Evolutionary conservation across 305 asterid genomes (phyloP), one percentile per base, ranked within the genome.

Genomic region (Withania somnifera): DNA sequence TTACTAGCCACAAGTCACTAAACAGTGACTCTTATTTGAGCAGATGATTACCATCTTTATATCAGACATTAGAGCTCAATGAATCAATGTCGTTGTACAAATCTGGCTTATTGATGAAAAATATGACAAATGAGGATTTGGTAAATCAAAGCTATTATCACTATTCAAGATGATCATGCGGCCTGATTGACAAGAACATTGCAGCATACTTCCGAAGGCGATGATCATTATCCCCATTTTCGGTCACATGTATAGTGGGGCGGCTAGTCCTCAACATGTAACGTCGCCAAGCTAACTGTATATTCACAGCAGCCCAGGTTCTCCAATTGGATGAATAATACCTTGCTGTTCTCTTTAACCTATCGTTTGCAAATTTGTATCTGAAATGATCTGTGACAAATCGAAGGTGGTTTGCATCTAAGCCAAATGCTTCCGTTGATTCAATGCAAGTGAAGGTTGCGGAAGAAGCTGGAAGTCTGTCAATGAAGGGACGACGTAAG

Each of bases 111-210:
- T 53, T 13, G 61, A 47, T 3, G 60, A 73, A 47, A 47, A 50
- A 4, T 73, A 47, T 15, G 79, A 8, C 15, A 45, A 71, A 47
- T 47, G 60, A 56, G 9, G 71, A 11, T 24, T 11, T 56, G 7
- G 14, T 22, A 63, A 7, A 40, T 78, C 11, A 81, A 28, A 58
- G 5, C 22, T 1, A 57, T 75, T 75, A 64, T 28, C 24, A 79
- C 88, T 68, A 96, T 57, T 97, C 99, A 56, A 97, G 98, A 90
- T 97, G 99, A 87, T 94, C 99, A 75, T 94, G 98, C 47, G 98
- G 99, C 83, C 96, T 79, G 82, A 97, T 82, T 11, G 98, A 97
- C 98, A 97, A 77, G 85, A 97, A 97, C 87, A 90, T 87, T 5
- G 98, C 92, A n/a, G 98, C 99, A 60, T 91, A 94, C 57, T 91